phyloP scores from a whole-genome alignment of 2,329 filamentous ascomycete species.

The Colletotrichum filicis region DNA sequence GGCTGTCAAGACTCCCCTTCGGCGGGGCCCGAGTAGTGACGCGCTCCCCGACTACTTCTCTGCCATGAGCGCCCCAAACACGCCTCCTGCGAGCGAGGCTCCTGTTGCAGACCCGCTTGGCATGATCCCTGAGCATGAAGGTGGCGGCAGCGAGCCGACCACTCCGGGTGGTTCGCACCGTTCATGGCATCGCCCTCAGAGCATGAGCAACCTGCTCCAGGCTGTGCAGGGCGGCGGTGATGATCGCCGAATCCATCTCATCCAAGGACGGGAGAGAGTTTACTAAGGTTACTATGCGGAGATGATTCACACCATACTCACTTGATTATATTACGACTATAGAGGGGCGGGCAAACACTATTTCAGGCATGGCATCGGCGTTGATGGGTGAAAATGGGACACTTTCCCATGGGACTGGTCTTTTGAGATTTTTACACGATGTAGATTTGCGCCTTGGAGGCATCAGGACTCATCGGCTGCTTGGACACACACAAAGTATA shows the following conservation, averaged over 20 bases:
- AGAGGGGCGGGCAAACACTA: conserved; percentile 4
- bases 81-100: conserved; percentile 53
- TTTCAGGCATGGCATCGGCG: conserved; percentile 24
- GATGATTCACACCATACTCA: background rate
- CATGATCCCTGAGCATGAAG: conserved; percentile 42
- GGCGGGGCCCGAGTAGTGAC: conserved; percentile 59
- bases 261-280: conserved; percentile 49
- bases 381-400: background rate
- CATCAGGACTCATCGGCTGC: conserved; percentile 26
- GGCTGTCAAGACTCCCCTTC: conserved; percentile 73
- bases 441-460: conserved; percentile 27
- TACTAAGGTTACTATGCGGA: conserved; percentile 29
- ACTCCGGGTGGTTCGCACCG: conserved; percentile 25
- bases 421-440: conserved; percentile 14
- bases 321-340: conserved; percentile 12
- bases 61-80: conserved; percentile 64
- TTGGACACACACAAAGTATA: conserved; percentile 15
- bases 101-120: conserved; percentile 39
- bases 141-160: conserved; percentile 19
- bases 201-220: conserved; percentile 33
- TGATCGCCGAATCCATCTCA: conserved; percentile 45
- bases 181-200: conserved; percentile 33
- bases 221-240: conserved; percentile 26
- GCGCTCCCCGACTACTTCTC: conserved; percentile 75
- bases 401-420: background rate